Evolutionary conservation across 2,329 filamentous ascomycete species (phyloP), one percentile per base, ranked within the genome.

Genomic region (Fusarium devonianum): DNA sequence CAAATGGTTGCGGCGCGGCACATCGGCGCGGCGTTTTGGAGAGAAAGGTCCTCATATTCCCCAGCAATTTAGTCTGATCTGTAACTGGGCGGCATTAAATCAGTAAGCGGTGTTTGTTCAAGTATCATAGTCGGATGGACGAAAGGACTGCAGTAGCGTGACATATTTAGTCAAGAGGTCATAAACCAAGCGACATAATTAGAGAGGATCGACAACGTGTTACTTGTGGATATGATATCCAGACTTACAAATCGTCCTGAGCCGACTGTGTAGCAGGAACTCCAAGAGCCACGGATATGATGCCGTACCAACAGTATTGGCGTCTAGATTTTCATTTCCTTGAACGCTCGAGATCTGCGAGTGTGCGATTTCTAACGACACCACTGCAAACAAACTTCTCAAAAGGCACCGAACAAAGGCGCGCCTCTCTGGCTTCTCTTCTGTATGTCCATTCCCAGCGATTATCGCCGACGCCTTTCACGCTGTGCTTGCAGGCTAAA

Each of bases 1-100:
- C 16, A 21, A 22, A 43, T 35, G 29, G 26, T 13, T 28, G 17
- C 38, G 14, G n/a, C 7, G 16, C 33, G 38, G n/a, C 29, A 22
- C 16, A 48, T 25, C 33, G 38, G 46, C 51, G 28, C 13, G 56
- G 55, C 56, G 55, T 59, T 43, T 17, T 16, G 40, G 40, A 28
- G 21, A 9, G 16, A 34, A 26, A 14, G 12, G 6, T 25, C n/a
- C 17, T 16, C 11, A 21, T 35, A 23, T 34, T 26, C 21, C 12
- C 39, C 22, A 16, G n/a, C 35, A 22, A 14, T 42, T 34, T 21
- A n/a, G 25, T 25, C 7, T 19, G 8, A 18, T 19, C 14, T 25
- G 39, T 19, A 8, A 36, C 30, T 21, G 14, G 28, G 40, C 40
- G 22, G 21, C 14, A 43, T 30, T 7, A 13, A 30, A 7, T 30